Conservation (phyloP, 2,329 filamentous ascomycete species). For the Knufia fluminis region DNA sequence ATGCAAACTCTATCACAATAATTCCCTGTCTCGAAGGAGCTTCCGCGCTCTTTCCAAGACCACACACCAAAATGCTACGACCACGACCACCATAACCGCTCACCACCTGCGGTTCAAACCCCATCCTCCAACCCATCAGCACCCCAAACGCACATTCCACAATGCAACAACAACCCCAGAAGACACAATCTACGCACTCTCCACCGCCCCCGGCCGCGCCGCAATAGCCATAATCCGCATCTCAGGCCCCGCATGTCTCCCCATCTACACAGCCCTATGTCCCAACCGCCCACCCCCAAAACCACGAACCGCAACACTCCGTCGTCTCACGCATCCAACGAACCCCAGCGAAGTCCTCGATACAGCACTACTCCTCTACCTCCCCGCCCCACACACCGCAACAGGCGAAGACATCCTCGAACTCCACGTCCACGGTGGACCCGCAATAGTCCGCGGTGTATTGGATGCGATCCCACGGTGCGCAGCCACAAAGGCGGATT, state of each 20-base stretch:
- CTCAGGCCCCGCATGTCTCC: constrained; percentile 66
- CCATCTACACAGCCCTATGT: constrained; percentile 58
- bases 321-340: constrained; percentile 59
- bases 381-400: constrained; percentile 69
- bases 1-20: not conserved
- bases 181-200: constrained; percentile 80
- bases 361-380: constrained; percentile 71
- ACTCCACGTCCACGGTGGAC: constrained; percentile 86
- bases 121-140: too few relatives aligned
- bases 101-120: too few relatives aligned
- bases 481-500: constrained; percentile 10
- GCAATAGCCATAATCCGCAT: constrained; percentile 86
- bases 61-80: too few relatives aligned
- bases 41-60: not conserved
- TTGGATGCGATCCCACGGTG: constrained; percentile 60
- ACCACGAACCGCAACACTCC: constrained; percentile 59
- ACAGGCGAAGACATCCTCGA: constrained; percentile 92
- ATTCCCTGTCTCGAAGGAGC: not conserved
- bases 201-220: constrained; percentile 72
- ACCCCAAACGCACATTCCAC: too few relatives aligned
- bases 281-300: constrained; percentile 46
- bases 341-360: constrained; percentile 49
- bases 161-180: too few relatives aligned
- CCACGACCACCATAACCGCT: too few relatives aligned
- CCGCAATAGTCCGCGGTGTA: constrained; percentile 79